These are phyloP conservation scores for Serendipita sp. DNA, from an alignment of 768 basidiomycete species.

Conservation along the genomic window DNA sequence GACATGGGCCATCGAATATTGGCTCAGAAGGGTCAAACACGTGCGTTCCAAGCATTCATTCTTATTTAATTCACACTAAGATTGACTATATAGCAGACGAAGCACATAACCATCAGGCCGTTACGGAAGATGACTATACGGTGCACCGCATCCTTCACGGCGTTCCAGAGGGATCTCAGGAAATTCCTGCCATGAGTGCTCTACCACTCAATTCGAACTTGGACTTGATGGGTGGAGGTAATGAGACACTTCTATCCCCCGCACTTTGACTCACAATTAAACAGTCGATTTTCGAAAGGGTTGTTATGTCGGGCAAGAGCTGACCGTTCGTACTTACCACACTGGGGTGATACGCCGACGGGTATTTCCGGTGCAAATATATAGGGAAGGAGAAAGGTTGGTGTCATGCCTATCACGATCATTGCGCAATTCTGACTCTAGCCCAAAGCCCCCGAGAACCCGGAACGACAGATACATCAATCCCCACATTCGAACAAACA, in stretches of 20 bases:
- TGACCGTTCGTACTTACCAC: slow-evolving; percentile 92
- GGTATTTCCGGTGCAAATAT: slow-evolving; percentile 61
- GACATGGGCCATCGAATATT: slow-evolving; percentile 69
- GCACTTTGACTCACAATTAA: slow-evolving; percentile 10
- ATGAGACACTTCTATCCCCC: slow-evolving; percentile 15
- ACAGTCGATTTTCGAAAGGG: slow-evolving; percentile 94
- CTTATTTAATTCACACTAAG: slow-evolving; percentile 6
- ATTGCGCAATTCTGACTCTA: not conserved
- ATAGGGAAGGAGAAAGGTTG: slow-evolving; percentile 12
- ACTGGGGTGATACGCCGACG: slow-evolving; percentile 84
- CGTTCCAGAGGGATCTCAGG: slow-evolving; percentile 70
- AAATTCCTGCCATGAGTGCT: slow-evolving; percentile 59
- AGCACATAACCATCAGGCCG: slow-evolving; percentile 38
- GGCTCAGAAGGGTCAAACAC: slow-evolving; percentile 48
- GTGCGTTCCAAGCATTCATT: slow-evolving; percentile 31
- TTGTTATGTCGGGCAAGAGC: slow-evolving; percentile 94
- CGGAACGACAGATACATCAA: not conserved
- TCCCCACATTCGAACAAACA: not conserved
- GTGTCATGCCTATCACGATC: not conserved
- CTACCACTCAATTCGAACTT: slow-evolving; percentile 92
- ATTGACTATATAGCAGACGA: slow-evolving; percentile 20
- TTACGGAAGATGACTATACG: slow-evolving; percentile 40
- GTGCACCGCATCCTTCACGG: slow-evolving; percentile 67
- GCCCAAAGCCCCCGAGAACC: not conserved
- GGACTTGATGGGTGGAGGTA: slow-evolving; percentile 87